phyloP scores from a whole-genome alignment of 2,329 filamentous ascomycete species.

The Colletotrichum graminicola region DNA sequence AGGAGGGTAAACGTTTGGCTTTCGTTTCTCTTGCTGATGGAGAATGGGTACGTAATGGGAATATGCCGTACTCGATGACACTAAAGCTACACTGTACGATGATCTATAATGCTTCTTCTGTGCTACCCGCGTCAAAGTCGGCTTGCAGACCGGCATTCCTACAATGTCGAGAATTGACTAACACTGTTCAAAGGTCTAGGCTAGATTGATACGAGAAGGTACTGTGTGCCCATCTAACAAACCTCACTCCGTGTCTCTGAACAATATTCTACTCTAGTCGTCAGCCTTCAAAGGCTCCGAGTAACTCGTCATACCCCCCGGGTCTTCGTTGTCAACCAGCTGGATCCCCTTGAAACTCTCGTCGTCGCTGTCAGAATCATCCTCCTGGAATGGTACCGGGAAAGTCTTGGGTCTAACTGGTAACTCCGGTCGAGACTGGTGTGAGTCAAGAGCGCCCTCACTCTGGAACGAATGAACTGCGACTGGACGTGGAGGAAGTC shows the following conservation, averaged over 20 bases:
- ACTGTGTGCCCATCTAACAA: not conserved
- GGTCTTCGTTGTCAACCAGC: conserved; percentile 55
- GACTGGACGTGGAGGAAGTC: conserved; percentile 16
- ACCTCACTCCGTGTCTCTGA: not conserved
- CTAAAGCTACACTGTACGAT: not conserved
- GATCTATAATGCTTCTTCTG: not conserved
- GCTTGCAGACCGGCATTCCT: not conserved
- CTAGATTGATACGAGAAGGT: not conserved
- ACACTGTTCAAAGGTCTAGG: not conserved
- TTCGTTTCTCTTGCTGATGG: not conserved
- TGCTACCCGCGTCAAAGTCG: not conserved
- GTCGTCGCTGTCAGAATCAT: conserved; percentile 47
- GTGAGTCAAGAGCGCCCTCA: conserved; percentile 24
- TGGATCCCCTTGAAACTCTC: conserved; percentile 53
- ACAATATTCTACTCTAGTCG: not conserved
- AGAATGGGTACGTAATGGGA: not conserved
- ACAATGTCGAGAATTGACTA: not conserved
- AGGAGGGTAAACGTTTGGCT: not conserved
- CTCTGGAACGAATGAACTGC: conserved; percentile 30
- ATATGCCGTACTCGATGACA: not conserved
- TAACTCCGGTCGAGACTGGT: conserved; percentile 24
- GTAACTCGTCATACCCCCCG: conserved; percentile 22
- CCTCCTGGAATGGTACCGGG: conserved; percentile 14
- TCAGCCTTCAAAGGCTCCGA: conserved; percentile 27
- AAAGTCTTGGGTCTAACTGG: conserved; percentile 30